These are phyloP conservation scores for Amanita rimosa DNA, from an alignment of 768 basidiomycete species.

Conservation along the genomic window DNA sequence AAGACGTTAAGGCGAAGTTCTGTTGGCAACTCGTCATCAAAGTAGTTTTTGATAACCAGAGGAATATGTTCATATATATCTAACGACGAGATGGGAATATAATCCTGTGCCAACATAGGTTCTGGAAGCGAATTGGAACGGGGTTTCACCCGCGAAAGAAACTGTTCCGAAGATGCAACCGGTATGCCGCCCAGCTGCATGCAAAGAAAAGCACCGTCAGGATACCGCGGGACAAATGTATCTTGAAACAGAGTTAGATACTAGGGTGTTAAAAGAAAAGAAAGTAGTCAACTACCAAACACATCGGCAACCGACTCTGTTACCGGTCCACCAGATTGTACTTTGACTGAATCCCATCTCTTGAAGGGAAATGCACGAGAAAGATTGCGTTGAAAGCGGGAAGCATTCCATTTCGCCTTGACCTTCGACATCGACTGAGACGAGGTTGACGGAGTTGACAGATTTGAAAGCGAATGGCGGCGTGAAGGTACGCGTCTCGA, in stretches of 20 bases:
- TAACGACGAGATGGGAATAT: constrained; percentile 35
- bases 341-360: constrained; percentile 17
- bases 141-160: constrained; percentile 32
- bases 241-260: neutral
- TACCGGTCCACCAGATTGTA: constrained; percentile 1
- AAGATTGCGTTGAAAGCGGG: constrained; percentile 34
- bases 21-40: constrained; percentile 59
- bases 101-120: constrained; percentile 50
- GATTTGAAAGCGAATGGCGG: constrained; percentile 44
- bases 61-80: constrained; percentile 45
- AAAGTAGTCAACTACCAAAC: neutral
- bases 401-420: constrained; percentile 29
- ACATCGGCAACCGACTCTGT: neutral
- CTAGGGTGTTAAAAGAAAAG: neutral
- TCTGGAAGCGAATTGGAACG: constrained; percentile 58
- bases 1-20: constrained; percentile 62
- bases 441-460: constrained; percentile 33
- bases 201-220: neutral
- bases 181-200: neutral
- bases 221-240: constrained; percentile 1
- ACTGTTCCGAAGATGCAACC: constrained; percentile 9
- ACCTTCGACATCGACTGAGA: constrained; percentile 36
- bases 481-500: constrained; percentile 29
- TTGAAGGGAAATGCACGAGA: constrained; percentile 45
- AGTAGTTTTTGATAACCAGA: constrained; percentile 39